phyloP scores from a whole-genome alignment of 495 filamentous ascomycete species.

The Aspergillus carlsbadensis region DNA sequence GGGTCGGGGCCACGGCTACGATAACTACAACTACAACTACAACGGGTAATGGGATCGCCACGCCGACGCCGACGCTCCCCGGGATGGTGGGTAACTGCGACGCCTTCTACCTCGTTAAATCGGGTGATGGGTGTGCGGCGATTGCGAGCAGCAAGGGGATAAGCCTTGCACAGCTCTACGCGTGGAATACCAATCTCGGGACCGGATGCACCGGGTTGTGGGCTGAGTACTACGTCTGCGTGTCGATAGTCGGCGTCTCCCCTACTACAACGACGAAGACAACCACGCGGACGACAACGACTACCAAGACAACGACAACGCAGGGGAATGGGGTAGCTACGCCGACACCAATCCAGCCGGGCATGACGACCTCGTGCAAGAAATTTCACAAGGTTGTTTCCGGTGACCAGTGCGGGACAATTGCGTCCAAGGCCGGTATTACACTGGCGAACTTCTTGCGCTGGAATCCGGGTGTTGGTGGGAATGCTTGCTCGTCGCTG shows the following conservation, averaged over 20 bases:
- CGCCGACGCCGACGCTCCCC: conserved; percentile 3
- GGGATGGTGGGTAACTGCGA: conserved; percentile 7
- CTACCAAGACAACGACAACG: background rate
- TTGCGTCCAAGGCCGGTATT: conserved; percentile 3
- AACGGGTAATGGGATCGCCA: background rate
- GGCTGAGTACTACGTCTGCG: conserved; percentile 8
- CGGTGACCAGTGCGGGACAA: background rate
- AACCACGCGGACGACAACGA: background rate
- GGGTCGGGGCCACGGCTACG: background rate
- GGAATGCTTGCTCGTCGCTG: background rate
- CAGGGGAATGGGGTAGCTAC: conserved; percentile 8
- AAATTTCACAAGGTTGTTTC: conserved; percentile 6
- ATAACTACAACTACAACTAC: background rate
- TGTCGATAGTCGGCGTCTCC: background rate
- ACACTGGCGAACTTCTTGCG: conserved; percentile 1
- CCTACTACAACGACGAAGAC: background rate
- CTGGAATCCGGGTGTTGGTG: conserved; percentile 4
- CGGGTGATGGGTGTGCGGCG: background rate
- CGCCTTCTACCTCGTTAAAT: background rate
- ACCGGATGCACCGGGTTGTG: background rate
- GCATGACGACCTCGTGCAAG: conserved; percentile 4
- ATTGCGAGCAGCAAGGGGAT: background rate
- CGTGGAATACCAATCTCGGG: background rate
- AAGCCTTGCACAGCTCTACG: conserved; percentile 5
- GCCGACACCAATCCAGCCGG: background rate